These are phyloP conservation scores for Teunomyces panamensis DNA, from an alignment of 805 yeast species.

Conservation along the genomic window DNA sequence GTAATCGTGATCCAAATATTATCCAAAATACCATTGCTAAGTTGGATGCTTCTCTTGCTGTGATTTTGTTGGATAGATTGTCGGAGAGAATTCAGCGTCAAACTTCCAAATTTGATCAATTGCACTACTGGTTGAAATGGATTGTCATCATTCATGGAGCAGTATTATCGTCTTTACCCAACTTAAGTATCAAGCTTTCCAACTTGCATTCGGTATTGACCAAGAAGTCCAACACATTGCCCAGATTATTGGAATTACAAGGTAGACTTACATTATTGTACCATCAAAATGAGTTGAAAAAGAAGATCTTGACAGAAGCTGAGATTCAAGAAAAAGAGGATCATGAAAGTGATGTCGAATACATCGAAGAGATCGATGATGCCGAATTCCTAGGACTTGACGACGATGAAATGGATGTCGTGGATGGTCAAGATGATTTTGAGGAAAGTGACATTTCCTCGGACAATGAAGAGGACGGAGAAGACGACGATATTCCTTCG, in stretches of 20 bases:
- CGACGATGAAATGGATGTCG: constrained; percentile 15
- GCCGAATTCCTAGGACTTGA: constrained; percentile 26
- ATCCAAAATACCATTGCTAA: constrained; percentile 50
- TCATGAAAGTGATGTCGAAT: constrained; percentile 59
- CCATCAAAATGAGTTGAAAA: constrained; percentile 40
- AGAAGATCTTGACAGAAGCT: constrained; percentile 31
- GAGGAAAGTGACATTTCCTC: constrained; percentile 10
- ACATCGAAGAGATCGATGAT: constrained; percentile 65
- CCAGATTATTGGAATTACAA: constrained; percentile 49
- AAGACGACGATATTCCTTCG: constrained; percentile 11
- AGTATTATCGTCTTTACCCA: constrained; percentile 45
- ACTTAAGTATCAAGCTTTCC: constrained; percentile 40
- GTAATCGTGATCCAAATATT: constrained; percentile 48
- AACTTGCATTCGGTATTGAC: constrained; percentile 46
- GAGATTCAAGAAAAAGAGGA: constrained; percentile 26
- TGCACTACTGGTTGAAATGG: constrained; percentile 57
- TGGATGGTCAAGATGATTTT: constrained; percentile 15
- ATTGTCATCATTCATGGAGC: constrained; percentile 55
- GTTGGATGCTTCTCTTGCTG: constrained; percentile 49
- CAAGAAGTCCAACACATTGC: constrained; percentile 47
- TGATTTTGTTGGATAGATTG: constrained; percentile 48
- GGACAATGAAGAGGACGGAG: constrained; percentile 22
- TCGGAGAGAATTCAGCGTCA: constrained; percentile 54
- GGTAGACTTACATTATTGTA: constrained; percentile 48
- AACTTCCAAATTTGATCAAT: constrained; percentile 46